These are phyloP conservation scores for Grosmannia clavigera DNA, from an alignment of 2,329 filamentous ascomycete genomes.

Conservation along the genomic window DNA sequence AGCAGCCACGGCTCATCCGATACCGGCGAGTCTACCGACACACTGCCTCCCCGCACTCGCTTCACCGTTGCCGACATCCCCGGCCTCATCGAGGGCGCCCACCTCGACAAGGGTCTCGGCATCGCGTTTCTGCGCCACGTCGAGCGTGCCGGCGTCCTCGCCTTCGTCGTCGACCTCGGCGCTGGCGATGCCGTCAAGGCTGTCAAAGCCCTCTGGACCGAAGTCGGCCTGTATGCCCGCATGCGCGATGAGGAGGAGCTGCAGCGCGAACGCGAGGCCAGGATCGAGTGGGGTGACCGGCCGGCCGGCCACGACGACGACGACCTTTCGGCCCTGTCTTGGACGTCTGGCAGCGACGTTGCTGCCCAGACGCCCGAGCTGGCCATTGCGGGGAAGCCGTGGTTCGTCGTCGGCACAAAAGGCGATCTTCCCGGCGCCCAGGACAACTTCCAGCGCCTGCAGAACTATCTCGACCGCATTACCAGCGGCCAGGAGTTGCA, in stretches of 20 bases:
- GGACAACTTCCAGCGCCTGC: constrained; percentile 60
- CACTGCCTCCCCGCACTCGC: constrained; percentile 46
- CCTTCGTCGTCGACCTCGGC: constrained; percentile 81
- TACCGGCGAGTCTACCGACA: constrained; percentile 33
- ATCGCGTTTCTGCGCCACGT: constrained; percentile 89
- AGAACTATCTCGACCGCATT: constrained; percentile 57
- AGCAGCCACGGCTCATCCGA: constrained; percentile 18
- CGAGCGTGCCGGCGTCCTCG: constrained; percentile 82
- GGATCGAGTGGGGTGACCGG: constrained; percentile 36
- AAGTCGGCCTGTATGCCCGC: constrained; percentile 78
- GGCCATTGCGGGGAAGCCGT: constrained; percentile 87
- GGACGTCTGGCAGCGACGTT: too few species aligned
- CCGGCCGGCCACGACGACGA: constrained; percentile 13
- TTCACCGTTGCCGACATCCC: constrained; percentile 96
- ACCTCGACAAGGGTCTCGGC: constrained; percentile 82
- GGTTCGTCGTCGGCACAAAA: constrained; percentile 93
- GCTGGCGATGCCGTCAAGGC: constrained; percentile 68
- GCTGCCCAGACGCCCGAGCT: constrained; percentile 26
- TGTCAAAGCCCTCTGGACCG: constrained; percentile 74
- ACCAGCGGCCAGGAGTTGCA: constrained; percentile 51
- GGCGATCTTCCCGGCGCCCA: constrained; percentile 71
- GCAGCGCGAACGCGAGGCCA: constrained; percentile 44
- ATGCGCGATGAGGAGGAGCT: constrained; percentile 62
- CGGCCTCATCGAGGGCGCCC: constrained; percentile 81
- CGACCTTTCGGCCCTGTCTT: constrained; percentile 19